These are phyloP conservation scores for Plasmodium coatneyi DNA, from an alignment of 169 alveolate species.

Conservation along the genomic window DNA sequence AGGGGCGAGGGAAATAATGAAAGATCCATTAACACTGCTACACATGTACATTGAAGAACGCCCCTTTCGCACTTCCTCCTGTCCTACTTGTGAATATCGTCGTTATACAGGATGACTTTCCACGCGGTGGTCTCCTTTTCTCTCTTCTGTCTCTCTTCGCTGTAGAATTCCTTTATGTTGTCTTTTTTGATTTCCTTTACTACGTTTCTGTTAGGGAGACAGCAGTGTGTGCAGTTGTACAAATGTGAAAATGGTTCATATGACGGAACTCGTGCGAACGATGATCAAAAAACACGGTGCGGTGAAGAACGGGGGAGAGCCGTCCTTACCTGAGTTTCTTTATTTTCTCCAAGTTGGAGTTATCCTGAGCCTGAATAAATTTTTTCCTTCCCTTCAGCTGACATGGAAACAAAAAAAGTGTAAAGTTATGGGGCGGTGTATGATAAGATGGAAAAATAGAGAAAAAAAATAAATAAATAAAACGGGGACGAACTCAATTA, in stretches of 20 bases:
- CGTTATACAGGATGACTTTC: constrained; percentile 89
- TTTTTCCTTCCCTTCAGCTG: constrained; percentile 32
- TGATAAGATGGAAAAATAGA: not conserved
- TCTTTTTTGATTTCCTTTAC: constrained; percentile 64
- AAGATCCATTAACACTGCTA: not conserved
- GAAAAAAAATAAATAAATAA: constrained; percentile 2
- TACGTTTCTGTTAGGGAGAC: constrained; percentile 26
- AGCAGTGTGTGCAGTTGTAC: not conserved
- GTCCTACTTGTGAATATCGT: constrained; percentile 89
- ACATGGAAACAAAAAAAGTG: not conserved
- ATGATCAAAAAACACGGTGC: not conserved
- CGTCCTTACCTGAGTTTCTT: constrained; percentile 48
- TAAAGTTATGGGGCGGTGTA: not conserved
- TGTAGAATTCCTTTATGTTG: constrained; percentile 44
- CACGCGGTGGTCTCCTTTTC: constrained; percentile 81
- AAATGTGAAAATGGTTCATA: not conserved
- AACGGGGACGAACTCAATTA: not conserved
- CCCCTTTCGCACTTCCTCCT: not conserved
- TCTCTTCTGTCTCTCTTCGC: constrained; percentile 78
- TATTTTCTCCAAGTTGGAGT: constrained; percentile 52
- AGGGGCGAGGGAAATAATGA: not conserved
- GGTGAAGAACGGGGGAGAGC: not conserved
- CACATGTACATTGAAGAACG: not conserved
- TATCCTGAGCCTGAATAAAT: not conserved
- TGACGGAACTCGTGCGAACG: not conserved